Evolutionary conservation across 306 rosid species (phyloP).

Genomic region (Quercus variabilis): DNA sequence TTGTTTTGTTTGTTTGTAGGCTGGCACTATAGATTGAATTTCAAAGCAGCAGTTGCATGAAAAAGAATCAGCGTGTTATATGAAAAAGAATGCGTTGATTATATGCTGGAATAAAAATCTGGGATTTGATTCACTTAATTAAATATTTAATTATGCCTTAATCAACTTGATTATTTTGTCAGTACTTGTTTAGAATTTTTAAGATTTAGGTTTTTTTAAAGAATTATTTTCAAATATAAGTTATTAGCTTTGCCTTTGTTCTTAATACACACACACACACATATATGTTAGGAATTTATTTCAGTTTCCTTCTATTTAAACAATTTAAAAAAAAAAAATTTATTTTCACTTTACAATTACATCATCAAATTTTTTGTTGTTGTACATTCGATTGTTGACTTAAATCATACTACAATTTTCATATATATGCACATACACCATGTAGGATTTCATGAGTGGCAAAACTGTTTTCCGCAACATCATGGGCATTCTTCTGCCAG

Average conservation of each 20-base stretch:
- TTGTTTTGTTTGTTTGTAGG: constrained; percentile 9
- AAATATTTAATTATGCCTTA: not conserved
- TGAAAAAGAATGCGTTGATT: not conserved
- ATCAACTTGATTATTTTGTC: not conserved
- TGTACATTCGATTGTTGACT: constrained; percentile 2
- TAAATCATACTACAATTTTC: not conserved
- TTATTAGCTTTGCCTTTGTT: too few species aligned
- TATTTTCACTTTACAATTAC: not conserved
- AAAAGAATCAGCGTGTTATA: not conserved
- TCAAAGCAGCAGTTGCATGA: not conserved
- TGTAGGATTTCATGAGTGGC: constrained; percentile 98
- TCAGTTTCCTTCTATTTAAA: not conserved
- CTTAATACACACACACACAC: too few species aligned
- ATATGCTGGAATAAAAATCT: not conserved
- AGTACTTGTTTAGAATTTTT: not conserved
- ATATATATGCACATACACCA: not conserved
- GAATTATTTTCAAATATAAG: too few species aligned
- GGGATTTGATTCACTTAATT: not conserved
- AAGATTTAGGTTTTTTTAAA: not conserved
- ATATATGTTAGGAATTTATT: not conserved
- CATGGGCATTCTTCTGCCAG: constrained; percentile 85
- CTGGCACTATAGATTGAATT: not conserved
- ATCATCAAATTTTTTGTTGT: not conserved
- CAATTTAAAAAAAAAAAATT: not conserved
- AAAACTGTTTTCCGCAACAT: constrained; percentile 84